Evolutionary conservation across 2,329 filamentous ascomycete species (phyloP), one percentile per base, ranked within the genome.

Genomic region (Aureobasidium sp.): DNA sequence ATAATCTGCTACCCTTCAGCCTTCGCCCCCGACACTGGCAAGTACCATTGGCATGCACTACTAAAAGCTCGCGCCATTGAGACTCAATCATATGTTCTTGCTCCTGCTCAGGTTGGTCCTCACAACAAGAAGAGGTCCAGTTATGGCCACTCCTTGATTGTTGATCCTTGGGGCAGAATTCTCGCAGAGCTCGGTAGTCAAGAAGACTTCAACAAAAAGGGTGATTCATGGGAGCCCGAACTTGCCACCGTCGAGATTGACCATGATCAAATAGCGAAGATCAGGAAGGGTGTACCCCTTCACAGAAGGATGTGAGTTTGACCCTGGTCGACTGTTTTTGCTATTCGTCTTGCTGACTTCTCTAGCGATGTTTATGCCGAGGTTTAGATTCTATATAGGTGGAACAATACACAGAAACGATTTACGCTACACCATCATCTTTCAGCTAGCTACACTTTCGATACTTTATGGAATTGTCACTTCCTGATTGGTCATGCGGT

Each of bases 1-100:
- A 78, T 96, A 59, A 78, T 97, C 55, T 85, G 90, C 0, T 97
- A 93, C 71, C 93, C 93, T 0, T 93, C 89, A 6, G 93, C 93
- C 4, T 97, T 97, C 71, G 96, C 92, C 0, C 82, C 95, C 0
- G 85, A 88, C 0, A 97, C 93, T 0, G 93, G 93, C 0, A 81
- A 80, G 62, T 89, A 89, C 1, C 93, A 97, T 75, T 97, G 93
- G 93, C 86, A 91, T 70, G 79, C 84, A 2, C 77, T 97, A 6
- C 78, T 97, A 15, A 80, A 89, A 31, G 86, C 90, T 3, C 80
- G 93, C 51, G 93, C 93, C 11, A 90, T 97, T 64, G 93, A 97
- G 79, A 91, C 88, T 20, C 89, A 97, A 76, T 85, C 86, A 61
- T 97, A 90, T 78, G 87, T 97, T 1, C 78, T 97, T 64, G 93